Evolutionary conservation across 306 rosid species (phyloP).

Genomic region (Casuarina cunninghamiana): DNA sequence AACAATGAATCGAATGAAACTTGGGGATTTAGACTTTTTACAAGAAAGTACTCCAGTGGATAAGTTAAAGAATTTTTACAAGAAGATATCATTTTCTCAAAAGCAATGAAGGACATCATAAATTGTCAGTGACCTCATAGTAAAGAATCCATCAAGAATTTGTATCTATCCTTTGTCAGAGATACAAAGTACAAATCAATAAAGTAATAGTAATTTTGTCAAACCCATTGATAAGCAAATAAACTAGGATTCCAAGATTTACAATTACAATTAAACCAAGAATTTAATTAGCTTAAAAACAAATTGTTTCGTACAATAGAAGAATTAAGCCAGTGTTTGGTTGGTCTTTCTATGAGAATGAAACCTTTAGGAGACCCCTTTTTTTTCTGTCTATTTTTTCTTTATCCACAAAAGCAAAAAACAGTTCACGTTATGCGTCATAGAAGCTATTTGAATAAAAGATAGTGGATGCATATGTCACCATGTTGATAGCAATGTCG

Average conservation of each 20-base stretch:
- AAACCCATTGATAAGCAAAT: not conserved
- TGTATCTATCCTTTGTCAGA: not conserved
- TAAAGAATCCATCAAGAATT: constrained; percentile 11
- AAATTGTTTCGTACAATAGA: not conserved
- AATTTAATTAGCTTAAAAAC: not conserved
- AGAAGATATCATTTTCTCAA: not conserved
- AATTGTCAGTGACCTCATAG: constrained; percentile 4
- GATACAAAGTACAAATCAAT: constrained; percentile 18
- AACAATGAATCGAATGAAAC: not conserved
- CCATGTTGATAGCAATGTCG: not conserved
- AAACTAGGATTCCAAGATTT: not conserved
- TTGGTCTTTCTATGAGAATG: not conserved
- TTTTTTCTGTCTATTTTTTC: not conserved
- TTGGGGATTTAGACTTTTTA: not conserved
- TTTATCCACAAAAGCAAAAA: not conserved
- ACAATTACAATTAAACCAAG: not conserved
- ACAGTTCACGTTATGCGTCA: constrained; percentile 19
- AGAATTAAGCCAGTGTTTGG: not conserved
- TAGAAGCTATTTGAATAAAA: constrained; percentile 1
- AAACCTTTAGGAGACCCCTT: not conserved
- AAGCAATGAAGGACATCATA: constrained; percentile 8
- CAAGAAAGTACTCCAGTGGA: not conserved
- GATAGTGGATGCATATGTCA: not conserved
- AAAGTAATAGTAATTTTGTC: not conserved
- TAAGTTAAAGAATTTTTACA: not conserved